Conservation (phyloP, 2,329 filamentous ascomycete genomes). For the Lasiodiplodia sp. region DNA sequence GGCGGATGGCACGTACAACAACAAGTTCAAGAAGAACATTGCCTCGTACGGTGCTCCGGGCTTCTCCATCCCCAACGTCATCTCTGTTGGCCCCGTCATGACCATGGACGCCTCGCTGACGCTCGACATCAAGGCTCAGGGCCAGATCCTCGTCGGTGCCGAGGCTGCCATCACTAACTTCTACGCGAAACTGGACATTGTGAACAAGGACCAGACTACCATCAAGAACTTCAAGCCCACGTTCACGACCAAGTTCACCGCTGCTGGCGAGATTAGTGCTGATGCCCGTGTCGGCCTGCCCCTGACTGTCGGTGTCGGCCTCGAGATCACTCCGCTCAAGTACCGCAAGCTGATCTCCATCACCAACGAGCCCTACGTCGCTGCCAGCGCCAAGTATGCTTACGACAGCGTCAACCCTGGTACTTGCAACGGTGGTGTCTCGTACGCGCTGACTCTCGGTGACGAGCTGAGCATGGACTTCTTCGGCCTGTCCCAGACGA, state of each 20-base stretch:
- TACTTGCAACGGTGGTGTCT: constrained; percentile 1
- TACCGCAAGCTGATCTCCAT: constrained; percentile 8
- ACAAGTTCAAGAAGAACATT: constrained; percentile 14
- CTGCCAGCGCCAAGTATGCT: constrained; percentile 1
- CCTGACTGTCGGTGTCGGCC: constrained; percentile 9
- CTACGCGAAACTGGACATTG: constrained; percentile 9
- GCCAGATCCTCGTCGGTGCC: constrained; percentile 17
- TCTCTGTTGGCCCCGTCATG: constrained; percentile 13
- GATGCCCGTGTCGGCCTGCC: constrained; percentile 10
- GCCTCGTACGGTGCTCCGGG: constrained; percentile 5
- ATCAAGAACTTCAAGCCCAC: constrained; percentile 1
- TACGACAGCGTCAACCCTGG: constrained; percentile 3
- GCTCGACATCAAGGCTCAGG: background rate
- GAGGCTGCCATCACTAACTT: constrained; percentile 1
- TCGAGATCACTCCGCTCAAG: constrained; percentile 18
- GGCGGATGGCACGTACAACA: background rate
- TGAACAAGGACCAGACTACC: constrained; percentile 5
- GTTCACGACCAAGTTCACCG: constrained; percentile 9
- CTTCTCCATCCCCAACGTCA: constrained; percentile 17
- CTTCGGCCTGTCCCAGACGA: background rate
- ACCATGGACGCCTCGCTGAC: constrained; percentile 11
- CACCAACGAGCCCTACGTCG: constrained; percentile 8
- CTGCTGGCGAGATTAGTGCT: background rate
- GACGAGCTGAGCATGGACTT: constrained; percentile 19
- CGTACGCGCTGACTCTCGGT: constrained; percentile 7